Base-by-base conservation (phyloP, 768 basidiomycete species). In the Suillus ampliporus region DNA sequence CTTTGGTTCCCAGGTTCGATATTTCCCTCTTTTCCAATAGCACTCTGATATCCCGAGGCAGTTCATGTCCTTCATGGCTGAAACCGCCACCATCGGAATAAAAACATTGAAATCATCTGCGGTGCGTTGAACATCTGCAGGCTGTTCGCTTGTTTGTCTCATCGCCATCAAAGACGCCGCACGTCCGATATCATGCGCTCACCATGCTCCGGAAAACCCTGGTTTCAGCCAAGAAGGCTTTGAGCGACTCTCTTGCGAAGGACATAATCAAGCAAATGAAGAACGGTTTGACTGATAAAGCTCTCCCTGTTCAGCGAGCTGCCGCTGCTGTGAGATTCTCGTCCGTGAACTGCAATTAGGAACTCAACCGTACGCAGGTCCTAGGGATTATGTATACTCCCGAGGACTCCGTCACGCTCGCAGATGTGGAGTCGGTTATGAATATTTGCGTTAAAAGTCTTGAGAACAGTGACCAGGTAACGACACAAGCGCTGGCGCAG, bases 21-120 rank as follows among this genome's bases (percentile, higher is more conserved):
- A 19, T n/a, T 40, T n/a, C 35, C 26, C 10, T 14, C 31, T 28
- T 34, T n/a, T 51, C 44, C 59, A 8, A 6, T 34, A 44, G 51
- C 19, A 34, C 19, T 51, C 58, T 47, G 23, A 63, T n/a, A 46
- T 13, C 40, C 41, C 19, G 34, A 37, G 54, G 2, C 65, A 99
- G 94, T 88, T 95, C 72, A 97, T 98, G 95, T 97, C 95, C 0
- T 91, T 95, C 68, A 90, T 96, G 87, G 84, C 89, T 34, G 97
- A 99, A 72, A 91, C 96, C 38, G 78, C 86, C 21, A 78, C 82
- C 2, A 79, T 87, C 0, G 81, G 89, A 0, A 74, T 92, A 47
- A 94, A 88, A 72, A 85, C 89, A 0, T 83, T 85, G 67, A 90
- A 85, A 64, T 86, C 89, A 10, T 94, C 92, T 37, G 83, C 78